Evolutionary conservation across 768 basidiomycete genomes (phyloP), one percentile per base, ranked within the genome.

Genomic region (Lactarius hatsudake): DNA sequence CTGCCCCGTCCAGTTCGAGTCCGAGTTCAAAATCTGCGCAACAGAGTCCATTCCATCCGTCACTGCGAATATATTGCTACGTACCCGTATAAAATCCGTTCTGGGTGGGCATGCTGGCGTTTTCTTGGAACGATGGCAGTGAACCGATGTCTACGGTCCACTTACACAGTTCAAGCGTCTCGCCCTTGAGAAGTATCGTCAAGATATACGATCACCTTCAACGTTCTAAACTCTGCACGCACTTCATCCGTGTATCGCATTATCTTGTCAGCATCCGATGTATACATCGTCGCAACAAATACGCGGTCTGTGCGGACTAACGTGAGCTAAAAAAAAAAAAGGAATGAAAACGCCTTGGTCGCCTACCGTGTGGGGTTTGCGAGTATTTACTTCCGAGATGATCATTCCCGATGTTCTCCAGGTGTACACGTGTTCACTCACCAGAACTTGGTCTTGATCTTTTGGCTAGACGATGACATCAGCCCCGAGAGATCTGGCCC

Each of bases 231-330:
- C 9, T 61, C 38, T 26, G 36, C 43, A 30, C 78, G 73, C 71
- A 79, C 83, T 79, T 94, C 93, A 74, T 94, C 93, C 1, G 87
- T 91, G 72, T 94, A 94, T 69, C 92, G 81, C 88, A 91, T 88
- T 55, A 87, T 80, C 72, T 81, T 85, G 72, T 90, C 89, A n/a
- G 80, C 78, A 65, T 91, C 89, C 53, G 88, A 88, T 10, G 90
- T 91, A 76, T 86, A 94, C 65, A 94, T 77, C 60, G 89, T 86
- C n/a, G 92, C 92, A 61, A 91, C 86, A 71, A 94, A 94, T 55
- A 86, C 78, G 34, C 87, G 87, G 76, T 94, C 92, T 90, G 74
- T 26, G 55, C 56, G 42, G 18, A 43, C 43, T 13, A n/a, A 48
- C 23, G 30, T 69, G 42, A 65, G 54, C 28, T 1, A 42, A 57